Evolutionary conservation across 2,329 filamentous ascomycete species (phyloP).

Genomic region (Didymella lethalis): DNA sequence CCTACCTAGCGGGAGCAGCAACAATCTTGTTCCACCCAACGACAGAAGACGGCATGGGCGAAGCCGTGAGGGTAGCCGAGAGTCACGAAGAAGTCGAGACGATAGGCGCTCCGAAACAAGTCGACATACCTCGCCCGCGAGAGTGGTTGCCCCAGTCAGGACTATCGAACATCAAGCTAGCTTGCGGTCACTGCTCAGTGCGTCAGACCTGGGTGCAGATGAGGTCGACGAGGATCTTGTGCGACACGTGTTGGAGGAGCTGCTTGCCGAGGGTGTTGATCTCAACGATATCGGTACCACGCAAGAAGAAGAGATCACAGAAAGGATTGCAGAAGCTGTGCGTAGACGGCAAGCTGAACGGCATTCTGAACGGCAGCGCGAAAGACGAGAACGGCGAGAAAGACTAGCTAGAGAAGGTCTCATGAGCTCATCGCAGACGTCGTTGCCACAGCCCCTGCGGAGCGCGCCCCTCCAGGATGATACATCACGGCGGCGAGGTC

Average conservation of each 20-base stretch:
- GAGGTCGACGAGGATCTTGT: conserved; percentile 89
- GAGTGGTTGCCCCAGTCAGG: conserved; percentile 51
- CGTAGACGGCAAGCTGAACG: conserved; percentile 75
- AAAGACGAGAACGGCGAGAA: conserved; percentile 45
- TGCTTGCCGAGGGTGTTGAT: conserved; percentile 85
- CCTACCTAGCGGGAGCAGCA: conserved; percentile 53
- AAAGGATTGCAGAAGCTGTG: conserved; percentile 89
- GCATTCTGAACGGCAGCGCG: conserved; percentile 64
- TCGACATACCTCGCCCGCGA: conserved; percentile 33
- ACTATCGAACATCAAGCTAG: conserved; percentile 90
- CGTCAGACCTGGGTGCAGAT: conserved; percentile 76
- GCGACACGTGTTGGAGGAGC: conserved; percentile 86
- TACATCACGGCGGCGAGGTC: conserved; percentile 39
- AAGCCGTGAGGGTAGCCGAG: conserved; percentile 50
- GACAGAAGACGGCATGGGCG: conserved; percentile 47
- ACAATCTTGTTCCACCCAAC: conserved; percentile 50
- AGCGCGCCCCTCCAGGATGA: conserved; percentile 43
- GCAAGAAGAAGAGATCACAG: conserved; percentile 88
- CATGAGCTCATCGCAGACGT: conserved; percentile 33
- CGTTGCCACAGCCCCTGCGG: conserved; percentile 36
- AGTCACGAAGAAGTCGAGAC: conserved; percentile 38
- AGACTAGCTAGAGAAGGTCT: conserved; percentile 52
- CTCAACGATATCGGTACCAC: conserved; percentile 83
- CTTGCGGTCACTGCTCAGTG: conserved; percentile 81
- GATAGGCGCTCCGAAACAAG: conserved; percentile 37